phyloP scores from a whole-genome alignment of 202 grass and related monocot species.

The Brachypodium distachyon region DNA sequence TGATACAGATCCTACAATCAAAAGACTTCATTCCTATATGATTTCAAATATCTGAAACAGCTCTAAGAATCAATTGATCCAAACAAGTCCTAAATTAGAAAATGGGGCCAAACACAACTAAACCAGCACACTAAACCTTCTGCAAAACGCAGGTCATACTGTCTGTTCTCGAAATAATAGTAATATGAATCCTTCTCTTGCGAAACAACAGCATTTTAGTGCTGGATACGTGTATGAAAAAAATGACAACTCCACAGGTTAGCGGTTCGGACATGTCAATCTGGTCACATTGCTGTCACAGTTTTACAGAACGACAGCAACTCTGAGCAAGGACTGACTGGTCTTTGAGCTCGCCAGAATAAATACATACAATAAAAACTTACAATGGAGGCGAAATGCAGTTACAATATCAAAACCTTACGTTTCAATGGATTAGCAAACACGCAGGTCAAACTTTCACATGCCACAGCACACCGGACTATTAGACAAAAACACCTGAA shows the following conservation, averaged over 20 bases:
- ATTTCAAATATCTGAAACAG: background rate
- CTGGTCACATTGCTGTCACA: background rate
- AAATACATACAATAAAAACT: slow-evolving; percentile 17
- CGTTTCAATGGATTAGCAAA: slow-evolving; percentile 19
- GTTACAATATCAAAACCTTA: slow-evolving; percentile 46
- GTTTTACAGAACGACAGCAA: background rate
- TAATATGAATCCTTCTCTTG: background rate
- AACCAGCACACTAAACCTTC: background rate
- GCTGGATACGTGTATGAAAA: background rate
- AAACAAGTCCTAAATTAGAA: background rate
- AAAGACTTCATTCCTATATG: too few relatives aligned
- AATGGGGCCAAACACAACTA: background rate
- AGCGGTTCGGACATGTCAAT: background rate
- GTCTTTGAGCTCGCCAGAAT: background rate
- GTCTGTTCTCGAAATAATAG: background rate
- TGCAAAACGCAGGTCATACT: background rate
- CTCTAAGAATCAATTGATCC: background rate
- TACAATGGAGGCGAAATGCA: slow-evolving; percentile 1
- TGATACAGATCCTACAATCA: too few relatives aligned
- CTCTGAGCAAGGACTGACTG: background rate
- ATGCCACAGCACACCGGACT: background rate
- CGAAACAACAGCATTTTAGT: background rate
- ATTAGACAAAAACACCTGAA: background rate
- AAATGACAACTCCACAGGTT: background rate
- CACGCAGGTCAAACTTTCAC: background rate